Conservation (phyloP, 306 rosid species). For the Pyrus communis region DNA sequence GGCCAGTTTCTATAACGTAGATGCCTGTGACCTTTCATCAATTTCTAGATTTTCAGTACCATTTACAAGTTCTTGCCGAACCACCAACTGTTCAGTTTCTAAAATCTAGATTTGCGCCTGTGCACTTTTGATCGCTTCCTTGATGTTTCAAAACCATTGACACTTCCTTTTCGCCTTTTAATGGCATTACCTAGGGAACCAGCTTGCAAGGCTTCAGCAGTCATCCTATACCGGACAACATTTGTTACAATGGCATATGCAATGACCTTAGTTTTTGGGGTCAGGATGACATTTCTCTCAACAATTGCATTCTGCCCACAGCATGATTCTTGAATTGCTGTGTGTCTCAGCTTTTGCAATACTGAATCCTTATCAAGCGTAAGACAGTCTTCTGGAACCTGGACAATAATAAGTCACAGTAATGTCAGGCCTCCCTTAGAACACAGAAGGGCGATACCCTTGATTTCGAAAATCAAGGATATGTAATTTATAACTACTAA, state of each 20-base stretch:
- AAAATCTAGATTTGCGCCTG: constrained; percentile 43
- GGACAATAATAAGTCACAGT: constrained; percentile 5
- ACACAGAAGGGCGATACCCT: background rate
- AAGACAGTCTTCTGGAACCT: constrained; percentile 61
- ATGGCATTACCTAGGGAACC: constrained; percentile 47
- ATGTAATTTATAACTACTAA: background rate
- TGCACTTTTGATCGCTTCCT: constrained; percentile 69
- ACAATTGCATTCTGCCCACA: constrained; percentile 68
- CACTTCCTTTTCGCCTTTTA: constrained; percentile 34
- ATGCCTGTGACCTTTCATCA: constrained; percentile 52
- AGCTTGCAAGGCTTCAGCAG: constrained; percentile 23
- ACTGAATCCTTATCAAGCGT: constrained; percentile 50
- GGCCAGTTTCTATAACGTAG: constrained; percentile 23
- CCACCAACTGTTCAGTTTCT: constrained; percentile 20
- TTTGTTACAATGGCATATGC: constrained; percentile 73
- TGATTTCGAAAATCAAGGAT: background rate
- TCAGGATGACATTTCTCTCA: constrained; percentile 43
- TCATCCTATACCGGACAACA: constrained; percentile 42
- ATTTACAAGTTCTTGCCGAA: constrained; percentile 32
- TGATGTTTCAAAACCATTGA: constrained; percentile 46
- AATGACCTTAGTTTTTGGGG: constrained; percentile 54
- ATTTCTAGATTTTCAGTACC: constrained; percentile 58
- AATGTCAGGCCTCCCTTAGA: background rate
- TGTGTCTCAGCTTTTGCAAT: constrained; percentile 68
- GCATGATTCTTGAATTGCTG: constrained; percentile 50